phyloP scores from a whole-genome alignment of 345 rosid genomes.

The Arabis alpina region DNA sequence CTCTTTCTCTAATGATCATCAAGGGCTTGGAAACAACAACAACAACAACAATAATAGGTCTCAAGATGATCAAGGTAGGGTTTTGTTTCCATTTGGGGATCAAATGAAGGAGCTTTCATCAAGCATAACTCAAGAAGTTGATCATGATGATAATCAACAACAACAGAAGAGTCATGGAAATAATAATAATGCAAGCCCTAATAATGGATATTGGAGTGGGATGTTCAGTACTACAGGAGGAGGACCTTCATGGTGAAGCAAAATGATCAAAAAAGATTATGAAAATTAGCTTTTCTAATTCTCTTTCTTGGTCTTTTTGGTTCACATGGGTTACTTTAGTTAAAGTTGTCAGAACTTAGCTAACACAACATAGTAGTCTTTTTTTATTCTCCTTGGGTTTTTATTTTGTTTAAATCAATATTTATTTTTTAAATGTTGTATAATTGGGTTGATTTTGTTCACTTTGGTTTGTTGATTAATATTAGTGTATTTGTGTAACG shows the following conservation, averaged over 20 bases:
- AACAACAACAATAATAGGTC: slow-evolving; percentile 32
- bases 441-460: slow-evolving; percentile 29
- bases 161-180: slow-evolving; percentile 38
- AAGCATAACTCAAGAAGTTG: slow-evolving; percentile 45
- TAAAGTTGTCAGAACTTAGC: slow-evolving; percentile 48
- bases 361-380: slow-evolving; percentile 37
- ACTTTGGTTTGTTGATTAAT: slow-evolving; percentile 21
- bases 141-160: slow-evolving; percentile 45
- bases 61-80: slow-evolving; percentile 37
- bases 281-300: slow-evolving; percentile 40
- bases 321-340: slow-evolving; percentile 47
- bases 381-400: slow-evolving; percentile 14
- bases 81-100: slow-evolving; percentile 44
- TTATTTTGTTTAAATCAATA: slow-evolving; percentile 20
- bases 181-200: slow-evolving; percentile 40
- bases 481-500: slow-evolving; percentile 2
- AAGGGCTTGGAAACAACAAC: slow-evolving; percentile 32
- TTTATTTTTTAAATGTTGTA: slow-evolving; percentile 24
- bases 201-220: slow-evolving; percentile 49
- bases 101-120: slow-evolving; percentile 46
- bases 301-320: slow-evolving; percentile 35
- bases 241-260: slow-evolving; percentile 51
- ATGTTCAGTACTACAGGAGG: slow-evolving; percentile 47
- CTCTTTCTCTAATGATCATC: slow-evolving; percentile 37
- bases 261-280: slow-evolving; percentile 41